Evolutionary conservation across 257 asterid genomes (phyloP).

Genomic region (Ocimum tenuiflorum): DNA sequence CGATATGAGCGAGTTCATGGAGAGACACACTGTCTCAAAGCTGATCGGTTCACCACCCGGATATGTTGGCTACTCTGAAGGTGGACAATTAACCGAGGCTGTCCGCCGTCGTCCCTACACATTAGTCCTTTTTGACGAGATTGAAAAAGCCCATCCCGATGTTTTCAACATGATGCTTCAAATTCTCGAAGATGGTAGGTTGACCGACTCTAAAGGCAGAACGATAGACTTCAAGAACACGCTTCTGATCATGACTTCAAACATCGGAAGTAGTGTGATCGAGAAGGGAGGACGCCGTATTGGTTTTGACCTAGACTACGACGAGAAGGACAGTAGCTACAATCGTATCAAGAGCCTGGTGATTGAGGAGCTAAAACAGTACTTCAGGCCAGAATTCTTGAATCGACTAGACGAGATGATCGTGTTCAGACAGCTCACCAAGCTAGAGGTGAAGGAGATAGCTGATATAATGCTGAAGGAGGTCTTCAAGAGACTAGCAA

Average conservation of each 20-base stretch:
- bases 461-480: conserved; percentile 66
- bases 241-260: conserved; percentile 74
- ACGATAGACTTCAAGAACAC: conserved; percentile 79
- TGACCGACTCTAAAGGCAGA: conserved; percentile 79
- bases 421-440: conserved; percentile 67
- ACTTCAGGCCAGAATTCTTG: conserved; percentile 73
- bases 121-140: conserved; percentile 68
- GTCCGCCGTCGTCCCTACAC: conserved; percentile 68
- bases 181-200: conserved; percentile 74
- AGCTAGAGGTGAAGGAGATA: conserved; percentile 65
- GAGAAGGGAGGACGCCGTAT: conserved; percentile 53
- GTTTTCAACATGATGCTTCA: conserved; percentile 81
- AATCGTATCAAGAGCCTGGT: conserved; percentile 55
- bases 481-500: conserved; percentile 50
- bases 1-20: conserved; percentile 95
- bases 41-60: conserved; percentile 92
- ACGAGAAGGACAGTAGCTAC: conserved; percentile 59
- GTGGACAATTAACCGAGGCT: conserved; percentile 81
- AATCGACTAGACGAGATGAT: conserved; percentile 78
- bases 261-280: conserved; percentile 63
- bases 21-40: conserved; percentile 70
- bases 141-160: conserved; percentile 80
- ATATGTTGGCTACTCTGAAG: conserved; percentile 68
- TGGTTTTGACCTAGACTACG: conserved; percentile 59
- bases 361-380: conserved; percentile 58